Evolutionary conservation across 2,329 filamentous ascomycete species (phyloP).

Genomic region (Ceratocystis destructans): DNA sequence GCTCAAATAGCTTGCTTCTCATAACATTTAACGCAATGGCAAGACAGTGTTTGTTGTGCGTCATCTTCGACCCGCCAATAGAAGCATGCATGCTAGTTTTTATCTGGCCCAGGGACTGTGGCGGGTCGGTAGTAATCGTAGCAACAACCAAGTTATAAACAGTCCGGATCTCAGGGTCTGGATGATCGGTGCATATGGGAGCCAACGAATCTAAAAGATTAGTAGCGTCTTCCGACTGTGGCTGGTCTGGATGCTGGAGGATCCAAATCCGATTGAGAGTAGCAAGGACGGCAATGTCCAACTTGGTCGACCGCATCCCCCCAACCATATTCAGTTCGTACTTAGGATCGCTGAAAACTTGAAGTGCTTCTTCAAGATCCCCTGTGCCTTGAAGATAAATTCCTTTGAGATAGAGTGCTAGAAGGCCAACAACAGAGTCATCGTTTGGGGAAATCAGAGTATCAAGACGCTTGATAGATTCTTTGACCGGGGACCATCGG

Average conservation of each 20-base stretch:
- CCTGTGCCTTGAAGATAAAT: conserved; percentile 66
- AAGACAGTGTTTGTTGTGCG: conserved; percentile 66
- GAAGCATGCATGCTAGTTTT: conserved; percentile 67
- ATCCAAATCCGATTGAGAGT: conserved; percentile 59
- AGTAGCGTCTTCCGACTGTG: conserved; percentile 44
- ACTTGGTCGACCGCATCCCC: conserved; percentile 37
- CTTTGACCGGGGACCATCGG: conserved; percentile 52
- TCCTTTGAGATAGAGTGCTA: conserved; percentile 59
- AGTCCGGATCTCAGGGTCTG: conserved; percentile 60
- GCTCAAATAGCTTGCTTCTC: conserved; percentile 68
- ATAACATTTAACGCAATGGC: conserved; percentile 75
- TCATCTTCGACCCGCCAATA: conserved; percentile 52
- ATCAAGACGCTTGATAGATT: conserved; percentile 42
- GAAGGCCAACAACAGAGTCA: conserved; percentile 32
- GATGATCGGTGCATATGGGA: conserved; percentile 52
- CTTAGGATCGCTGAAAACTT: conserved; percentile 47
- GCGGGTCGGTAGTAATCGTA: conserved; percentile 47
- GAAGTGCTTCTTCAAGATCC: conserved; percentile 52
- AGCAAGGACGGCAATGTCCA: conserved; percentile 53
- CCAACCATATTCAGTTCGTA: conserved; percentile 40
- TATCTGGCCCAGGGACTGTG: conserved; percentile 55
- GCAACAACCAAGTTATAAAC: conserved; percentile 66
- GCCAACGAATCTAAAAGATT: conserved; percentile 52
- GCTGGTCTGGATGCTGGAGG: conserved; percentile 47
- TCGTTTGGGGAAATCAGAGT: conserved; percentile 30